Evolutionary conservation across 441 rosid species (phyloP).

Genomic region (Euphorbia celastroides): DNA sequence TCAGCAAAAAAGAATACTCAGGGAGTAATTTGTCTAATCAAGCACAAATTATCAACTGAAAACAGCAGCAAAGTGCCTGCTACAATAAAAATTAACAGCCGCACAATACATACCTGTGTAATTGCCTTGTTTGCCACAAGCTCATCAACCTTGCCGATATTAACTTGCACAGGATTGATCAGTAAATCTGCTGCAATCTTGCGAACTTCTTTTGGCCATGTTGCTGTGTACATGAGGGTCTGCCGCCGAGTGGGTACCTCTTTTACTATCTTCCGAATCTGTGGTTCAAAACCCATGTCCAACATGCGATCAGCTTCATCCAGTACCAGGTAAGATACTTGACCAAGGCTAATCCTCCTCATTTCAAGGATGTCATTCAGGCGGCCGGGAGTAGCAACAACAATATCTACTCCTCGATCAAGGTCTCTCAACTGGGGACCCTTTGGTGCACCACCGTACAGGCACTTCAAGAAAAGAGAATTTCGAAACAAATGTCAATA

Average conservation of each 20-base stretch:
- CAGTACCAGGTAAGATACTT: constrained; percentile 86
- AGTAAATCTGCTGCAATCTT: constrained; percentile 90
- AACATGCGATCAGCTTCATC: constrained; percentile 99
- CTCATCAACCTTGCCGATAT: constrained; percentile 90
- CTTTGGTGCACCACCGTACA: constrained; percentile 98
- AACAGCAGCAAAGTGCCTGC: no score
- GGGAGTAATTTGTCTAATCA: background rate
- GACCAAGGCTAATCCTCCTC: constrained; percentile 69
- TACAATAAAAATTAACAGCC: background rate
- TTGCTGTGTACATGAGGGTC: constrained; percentile 95
- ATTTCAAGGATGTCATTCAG: constrained; percentile 90
- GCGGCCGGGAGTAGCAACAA: constrained; percentile 98
- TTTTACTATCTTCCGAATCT: constrained; percentile 91
- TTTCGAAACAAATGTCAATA: no score
- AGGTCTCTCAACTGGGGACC: constrained; percentile 76
- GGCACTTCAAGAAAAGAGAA: constrained; percentile 46
- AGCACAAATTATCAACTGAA: background rate
- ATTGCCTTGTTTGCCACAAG: constrained; percentile 93
- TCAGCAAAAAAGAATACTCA: background rate
- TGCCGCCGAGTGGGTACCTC: constrained; percentile 85
- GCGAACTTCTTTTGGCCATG: constrained; percentile 96
- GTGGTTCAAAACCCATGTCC: constrained; percentile 99
- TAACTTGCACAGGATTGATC: constrained; percentile 90
- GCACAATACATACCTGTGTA: constrained; percentile 58
- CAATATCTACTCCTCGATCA: constrained; percentile 88